Evolutionary conservation across 805 yeast genomes (phyloP).

Genomic region (Grigorovia humatica): DNA sequence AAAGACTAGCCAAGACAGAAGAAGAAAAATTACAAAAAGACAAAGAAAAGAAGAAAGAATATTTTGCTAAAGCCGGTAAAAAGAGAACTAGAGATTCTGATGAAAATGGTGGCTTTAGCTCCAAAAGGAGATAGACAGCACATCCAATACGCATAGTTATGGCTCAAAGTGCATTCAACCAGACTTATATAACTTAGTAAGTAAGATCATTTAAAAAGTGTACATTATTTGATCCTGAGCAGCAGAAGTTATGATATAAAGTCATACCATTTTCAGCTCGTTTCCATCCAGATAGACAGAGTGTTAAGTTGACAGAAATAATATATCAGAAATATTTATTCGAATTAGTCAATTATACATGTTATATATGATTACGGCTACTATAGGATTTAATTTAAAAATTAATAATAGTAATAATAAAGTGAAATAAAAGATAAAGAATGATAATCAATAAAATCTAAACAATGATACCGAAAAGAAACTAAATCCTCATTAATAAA

Average conservation of each 20-base stretch:
- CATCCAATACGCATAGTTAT: no score
- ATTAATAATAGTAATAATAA: neutral
- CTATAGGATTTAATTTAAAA: neutral
- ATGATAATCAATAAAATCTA: neutral
- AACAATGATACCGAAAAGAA: neutral
- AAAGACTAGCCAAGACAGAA: constrained; percentile 65
- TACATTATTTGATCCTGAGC: neutral
- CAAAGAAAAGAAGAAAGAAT: constrained; percentile 78
- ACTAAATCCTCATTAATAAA: neutral
- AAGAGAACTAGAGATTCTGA: constrained; percentile 38
- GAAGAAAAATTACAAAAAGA: constrained; percentile 65
- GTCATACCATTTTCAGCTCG: no score
- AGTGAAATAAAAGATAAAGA: neutral
- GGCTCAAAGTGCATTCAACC: neutral
- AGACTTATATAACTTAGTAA: neutral
- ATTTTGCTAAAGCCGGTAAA: constrained; percentile 60
- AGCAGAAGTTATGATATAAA: no score
- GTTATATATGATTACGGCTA: neutral
- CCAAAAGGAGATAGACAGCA: constrained; percentile 10
- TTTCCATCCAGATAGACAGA: neutral
- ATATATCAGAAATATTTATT: neutral
- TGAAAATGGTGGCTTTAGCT: constrained; percentile 22
- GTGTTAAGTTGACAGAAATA: neutral
- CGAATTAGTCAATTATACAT: neutral
- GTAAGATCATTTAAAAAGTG: neutral